Conservation (phyloP, 1,139 yeast genomes). For the Saccharomycopsis hybrid region DNA sequence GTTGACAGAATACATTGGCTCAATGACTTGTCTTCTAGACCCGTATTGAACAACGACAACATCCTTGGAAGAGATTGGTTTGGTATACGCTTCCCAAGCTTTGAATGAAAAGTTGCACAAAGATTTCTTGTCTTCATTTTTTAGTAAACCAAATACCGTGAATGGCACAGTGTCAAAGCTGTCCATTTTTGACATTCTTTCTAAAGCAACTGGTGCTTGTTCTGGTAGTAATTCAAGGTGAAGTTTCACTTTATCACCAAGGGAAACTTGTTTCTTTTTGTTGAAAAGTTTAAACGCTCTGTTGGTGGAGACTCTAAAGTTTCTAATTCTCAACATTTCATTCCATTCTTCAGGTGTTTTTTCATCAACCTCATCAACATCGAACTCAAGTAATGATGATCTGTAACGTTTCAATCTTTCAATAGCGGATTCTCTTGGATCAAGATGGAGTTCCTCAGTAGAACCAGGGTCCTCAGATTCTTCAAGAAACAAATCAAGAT, state of each 20-base stretch:
- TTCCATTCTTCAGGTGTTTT: slow-evolving; percentile 76
- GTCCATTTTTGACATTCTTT: slow-evolving; percentile 4
- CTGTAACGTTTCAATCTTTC: slow-evolving; percentile 73
- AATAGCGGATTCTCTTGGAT: slow-evolving; percentile 67
- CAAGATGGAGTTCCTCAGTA: slow-evolving; percentile 90
- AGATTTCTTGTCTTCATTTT: slow-evolving; percentile 82
- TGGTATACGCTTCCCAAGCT: slow-evolving; percentile 83
- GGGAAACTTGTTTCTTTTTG: slow-evolving; percentile 46
- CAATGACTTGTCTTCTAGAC: slow-evolving; percentile 78
- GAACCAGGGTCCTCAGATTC: slow-evolving; percentile 85
- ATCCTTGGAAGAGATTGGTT: slow-evolving; percentile 78
- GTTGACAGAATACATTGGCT: slow-evolving; percentile 79
- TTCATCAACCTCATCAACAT: slow-evolving; percentile 68
- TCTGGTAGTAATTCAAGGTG: slow-evolving; percentile 54
- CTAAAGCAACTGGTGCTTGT: background rate
- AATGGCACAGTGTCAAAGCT: slow-evolving; percentile 38
- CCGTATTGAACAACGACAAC: slow-evolving; percentile 85
- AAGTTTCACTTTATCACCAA: slow-evolving; percentile 62
- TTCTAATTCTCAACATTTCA: slow-evolving; percentile 65
- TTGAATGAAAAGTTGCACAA: slow-evolving; percentile 76
- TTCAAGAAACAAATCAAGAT: slow-evolving; percentile 60
- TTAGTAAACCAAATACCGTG: slow-evolving; percentile 64
- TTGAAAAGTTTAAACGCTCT: slow-evolving; percentile 39
- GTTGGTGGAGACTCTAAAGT: slow-evolving; percentile 73
- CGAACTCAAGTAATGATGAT: slow-evolving; percentile 73